Evolutionary conservation across 2,329 filamentous ascomycete species (phyloP), one percentile per base, ranked within the genome.

Genomic region (Pyrenophora tritici-repentis): DNA sequence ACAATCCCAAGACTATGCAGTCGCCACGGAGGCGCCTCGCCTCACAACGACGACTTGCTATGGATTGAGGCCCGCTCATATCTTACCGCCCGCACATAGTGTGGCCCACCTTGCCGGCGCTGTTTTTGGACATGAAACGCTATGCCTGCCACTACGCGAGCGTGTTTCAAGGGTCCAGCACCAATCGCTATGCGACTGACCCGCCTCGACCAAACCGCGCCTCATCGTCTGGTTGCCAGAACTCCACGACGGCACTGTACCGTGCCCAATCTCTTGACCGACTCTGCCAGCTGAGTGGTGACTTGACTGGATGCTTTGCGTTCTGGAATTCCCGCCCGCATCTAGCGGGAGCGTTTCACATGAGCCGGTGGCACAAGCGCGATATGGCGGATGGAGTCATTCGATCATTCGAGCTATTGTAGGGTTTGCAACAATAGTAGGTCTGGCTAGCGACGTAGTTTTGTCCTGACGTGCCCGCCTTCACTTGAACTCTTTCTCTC

Each of bases 131-230:
- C 53, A 52, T 72, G 68, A 72, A 73, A 73, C 68, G 59, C 34
- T 8, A 50, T 47, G 59, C 61, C 36, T 53, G 58, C 61, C 42
- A 41, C 46, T 55, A 49, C 55, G 50, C 61, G 58, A 55, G 43
- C 62, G 56, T 53, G 67, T 63, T 65, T 56, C 53, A 65, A 61
- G 56, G 62, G 31, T 49, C 58, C 61, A 50, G 48, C 46, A 46
- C 72, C 72, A 74, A 74, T 74, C 58, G 61, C 44, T 69, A 62
- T 60, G 63, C 65, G 63, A 64, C 59, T 54, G 43, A 58, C 53
- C 57, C 56, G 56, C 55, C 45, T 56, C 56, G 43, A 55, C 60
- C 65, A 68, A 62, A 72, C 59, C 53, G 52, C 55, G 58, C 67
- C 53, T 67, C 53, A 61, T 58, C 40, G 41, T 60, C 42, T 60